Evolutionary conservation across 495 filamentous ascomycete species (phyloP), one percentile per base, ranked within the genome.

Genomic region (Chaetomium fimeti): DNA sequence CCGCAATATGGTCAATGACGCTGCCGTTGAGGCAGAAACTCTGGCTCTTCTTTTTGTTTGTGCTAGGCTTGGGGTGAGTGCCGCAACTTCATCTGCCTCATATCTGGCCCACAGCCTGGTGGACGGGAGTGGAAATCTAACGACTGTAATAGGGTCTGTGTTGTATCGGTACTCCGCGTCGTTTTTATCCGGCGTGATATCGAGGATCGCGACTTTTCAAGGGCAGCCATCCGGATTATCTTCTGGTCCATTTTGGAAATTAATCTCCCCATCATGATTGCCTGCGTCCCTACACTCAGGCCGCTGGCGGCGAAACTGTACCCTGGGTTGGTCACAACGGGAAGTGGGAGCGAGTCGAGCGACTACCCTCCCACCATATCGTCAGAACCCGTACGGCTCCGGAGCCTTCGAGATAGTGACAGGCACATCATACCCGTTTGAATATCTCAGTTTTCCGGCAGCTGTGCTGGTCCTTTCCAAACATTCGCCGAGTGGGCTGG

Each of bases 161-260:
- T 71, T 18, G 54, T 74, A 1, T 76, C 74, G 36, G 25, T 67
- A 36, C 70, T 76, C 57, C 72, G 75, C 16, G 48, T 16, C 11
- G 5, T 12, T 12, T 62, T 74, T 6, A 24, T 66, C 38, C 54
- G 29, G 20, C 24, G 63, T 38, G 27, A 55, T 40, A 2, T n/a
- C 18, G 55, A 54, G 58, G 0, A 24, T 47, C 1, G 4, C 49
- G 49, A 52, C 49, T 49, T 20, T 5, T 20, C n/a, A n/a, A 11
- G 2, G 5, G 45, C 45, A n/a, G 45, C n/a, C 3, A 20, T 24
- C 8, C 45, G 45, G n/a, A 58, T 72, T 28, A 49, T 68, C 13
- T 63, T 70, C 43, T 75, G 73, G 73, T 71, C 68, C 16, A 68
- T 68, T 28, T 57, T 73, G 48, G 74, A 76, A 68, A 58, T 65